Conservation (phyloP, 257 asterid species). For the Solanum tacnaense region DNA sequence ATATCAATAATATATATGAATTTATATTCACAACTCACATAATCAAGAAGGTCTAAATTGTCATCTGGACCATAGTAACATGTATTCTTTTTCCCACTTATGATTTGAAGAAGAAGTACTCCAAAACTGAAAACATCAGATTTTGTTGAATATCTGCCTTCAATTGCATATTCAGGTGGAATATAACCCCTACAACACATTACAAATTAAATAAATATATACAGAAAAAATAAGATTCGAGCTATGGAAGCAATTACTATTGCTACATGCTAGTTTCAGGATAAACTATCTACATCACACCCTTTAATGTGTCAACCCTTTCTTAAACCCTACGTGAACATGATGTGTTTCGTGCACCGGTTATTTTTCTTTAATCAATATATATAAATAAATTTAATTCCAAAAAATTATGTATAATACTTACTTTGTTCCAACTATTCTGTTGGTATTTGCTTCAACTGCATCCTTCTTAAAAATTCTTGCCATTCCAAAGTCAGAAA, state of each 20-base stretch:
- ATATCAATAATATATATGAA: background rate
- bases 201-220: background rate
- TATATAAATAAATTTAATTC: background rate
- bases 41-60: conserved; percentile 15
- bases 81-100: conserved; percentile 22
- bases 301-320: background rate
- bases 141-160: conserved; percentile 25
- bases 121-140: conserved; percentile 31
- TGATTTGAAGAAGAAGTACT: conserved; percentile 24
- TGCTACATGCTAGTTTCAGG: background rate
- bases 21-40: conserved; percentile 4
- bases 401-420: background rate
- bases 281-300: background rate
- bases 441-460: background rate
- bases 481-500: background rate
- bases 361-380: background rate
- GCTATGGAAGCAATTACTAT: too few relatives aligned
- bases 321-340: background rate
- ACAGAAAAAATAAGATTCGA: background rate
- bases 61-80: conserved; percentile 14
- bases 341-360: background rate
- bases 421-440: background rate
- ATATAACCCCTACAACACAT: conserved; percentile 18
- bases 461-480: background rate
- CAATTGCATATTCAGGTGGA: conserved; percentile 28